Conservation (phyloP, 2,329 filamentous ascomycete genomes). For the Pseudogymnoascus sp. region DNA sequence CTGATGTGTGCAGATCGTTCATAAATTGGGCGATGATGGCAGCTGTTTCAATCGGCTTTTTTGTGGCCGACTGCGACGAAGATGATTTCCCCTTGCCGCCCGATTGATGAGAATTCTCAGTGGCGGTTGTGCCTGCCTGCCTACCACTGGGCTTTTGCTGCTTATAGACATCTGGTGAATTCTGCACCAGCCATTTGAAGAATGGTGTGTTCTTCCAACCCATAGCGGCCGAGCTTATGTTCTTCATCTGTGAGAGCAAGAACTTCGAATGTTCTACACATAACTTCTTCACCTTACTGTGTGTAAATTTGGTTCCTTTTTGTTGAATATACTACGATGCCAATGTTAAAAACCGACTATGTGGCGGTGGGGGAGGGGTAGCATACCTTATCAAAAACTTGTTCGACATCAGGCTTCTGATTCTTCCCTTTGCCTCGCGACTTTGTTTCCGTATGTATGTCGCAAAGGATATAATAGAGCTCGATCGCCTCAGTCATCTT, state of each 20-base stretch:
- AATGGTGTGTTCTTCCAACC: conserved; percentile 42
- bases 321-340: conserved; percentile 40
- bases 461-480: conserved; percentile 55
- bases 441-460: conserved; percentile 42
- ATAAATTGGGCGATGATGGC: conserved; percentile 8
- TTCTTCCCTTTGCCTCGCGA: conserved; percentile 30
- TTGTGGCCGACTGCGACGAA: background rate
- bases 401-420: conserved; percentile 13
- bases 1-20: conserved; percentile 1
- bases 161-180: conserved; percentile 4
- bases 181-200: conserved; percentile 39
- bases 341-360: conserved; percentile 29
- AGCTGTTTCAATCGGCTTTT: background rate
- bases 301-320: conserved; percentile 45
- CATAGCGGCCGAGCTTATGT: conserved; percentile 23
- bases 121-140: background rate
- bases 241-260: conserved; percentile 44
- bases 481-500: conserved; percentile 56
- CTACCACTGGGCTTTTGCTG: background rate
- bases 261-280: conserved; percentile 44
- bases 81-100: background rate
- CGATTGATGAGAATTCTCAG: background rate
- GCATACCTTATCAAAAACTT: conserved; percentile 19
- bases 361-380: conserved; percentile 27
- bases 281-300: conserved; percentile 41